Evolutionary conservation across 2,329 filamentous ascomycete genomes (phyloP), one percentile per base, ranked within the genome.

Genomic region (Penicillium sp.): DNA sequence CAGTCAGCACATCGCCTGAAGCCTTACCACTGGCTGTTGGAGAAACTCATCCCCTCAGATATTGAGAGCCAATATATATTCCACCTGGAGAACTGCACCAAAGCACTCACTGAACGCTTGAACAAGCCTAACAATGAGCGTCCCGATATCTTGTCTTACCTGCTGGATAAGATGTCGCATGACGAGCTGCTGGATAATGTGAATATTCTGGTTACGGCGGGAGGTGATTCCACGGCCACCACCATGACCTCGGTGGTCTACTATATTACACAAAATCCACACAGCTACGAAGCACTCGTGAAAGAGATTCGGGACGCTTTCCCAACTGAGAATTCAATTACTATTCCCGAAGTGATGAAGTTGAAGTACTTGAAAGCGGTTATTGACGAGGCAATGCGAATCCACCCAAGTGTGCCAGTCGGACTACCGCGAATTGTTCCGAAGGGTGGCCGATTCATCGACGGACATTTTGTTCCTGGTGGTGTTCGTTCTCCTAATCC

Each of bases 1-100:
- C 52, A 51, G 24, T 41, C 36, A 16, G 52, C 52, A 3, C 49
- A 52, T 38, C 49, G 52, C 15, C 36, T 55, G 4, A 54, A 54
- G 33, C 52, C 52, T 18, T 33, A 33, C 31, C 31, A 33, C 31
- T 10, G 15, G 15, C 9, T 33, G 9, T 15, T 33, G 31, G 31
- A 33, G 15, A 10, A 15, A 15, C 15, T 33, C 15, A 33, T 33
- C 31, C 31, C 31, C 9, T 15, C 9, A 2, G 31, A 33, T 33
- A 33, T 33, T 9, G 31, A 33, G 15, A 33, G 31, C 15, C 31
- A 33, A 15, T 33, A 33, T 15, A 33, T 33, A 9, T 10, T 33
- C 9, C 31, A 33, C 15, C 15, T 33, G 31, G 15, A 33, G 31
- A 33, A 33, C 31, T 33, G 31, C 15, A 15, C 31, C 9, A 33